These are phyloP conservation scores for Hypoxylon sp. DNA, from an alignment of 2,329 filamentous ascomycete genomes.

Conservation along the genomic window DNA sequence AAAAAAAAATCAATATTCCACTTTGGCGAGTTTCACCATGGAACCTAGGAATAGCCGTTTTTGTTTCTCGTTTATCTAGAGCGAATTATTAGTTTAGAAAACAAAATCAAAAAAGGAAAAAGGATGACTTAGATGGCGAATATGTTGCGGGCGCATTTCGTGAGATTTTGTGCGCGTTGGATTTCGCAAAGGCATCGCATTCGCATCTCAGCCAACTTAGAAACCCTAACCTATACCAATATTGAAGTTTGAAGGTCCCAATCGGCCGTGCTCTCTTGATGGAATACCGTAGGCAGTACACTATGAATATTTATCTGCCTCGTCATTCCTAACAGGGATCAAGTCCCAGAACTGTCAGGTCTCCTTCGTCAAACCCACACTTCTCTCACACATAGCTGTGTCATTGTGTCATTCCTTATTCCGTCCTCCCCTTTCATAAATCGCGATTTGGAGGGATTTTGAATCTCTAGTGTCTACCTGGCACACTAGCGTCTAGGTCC, in stretches of 20 bases:
- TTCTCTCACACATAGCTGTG: slow-evolving; percentile 60
- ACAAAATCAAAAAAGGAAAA: slow-evolving; percentile 2
- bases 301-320: neutral
- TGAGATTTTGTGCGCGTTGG: slow-evolving; percentile 13
- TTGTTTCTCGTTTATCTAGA: slow-evolving; percentile 22
- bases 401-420: slow-evolving; percentile 59
- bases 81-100: slow-evolving; percentile 16
- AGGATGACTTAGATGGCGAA: slow-evolving; percentile 16
- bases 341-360: slow-evolving; percentile 30
- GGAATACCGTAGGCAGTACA: neutral
- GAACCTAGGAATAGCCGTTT: slow-evolving; percentile 25
- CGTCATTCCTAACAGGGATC: slow-evolving; percentile 33
- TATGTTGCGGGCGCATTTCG: slow-evolving; percentile 17
- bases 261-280: neutral
- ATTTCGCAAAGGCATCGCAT: slow-evolving; percentile 10
- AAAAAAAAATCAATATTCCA: slow-evolving; percentile 22
- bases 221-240: slow-evolving; percentile 25
- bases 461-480: slow-evolving; percentile 45
- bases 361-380: slow-evolving; percentile 51
- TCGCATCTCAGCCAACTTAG: slow-evolving; percentile 5
- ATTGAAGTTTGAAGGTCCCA: neutral
- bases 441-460: slow-evolving; percentile 40
- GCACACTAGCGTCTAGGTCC: slow-evolving; percentile 39
- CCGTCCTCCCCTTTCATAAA: slow-evolving; percentile 58
- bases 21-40: slow-evolving; percentile 41